Base-by-base conservation (phyloP, 2,329 filamentous ascomycete genomes). In the Stemphylium vesicarium region DNA sequence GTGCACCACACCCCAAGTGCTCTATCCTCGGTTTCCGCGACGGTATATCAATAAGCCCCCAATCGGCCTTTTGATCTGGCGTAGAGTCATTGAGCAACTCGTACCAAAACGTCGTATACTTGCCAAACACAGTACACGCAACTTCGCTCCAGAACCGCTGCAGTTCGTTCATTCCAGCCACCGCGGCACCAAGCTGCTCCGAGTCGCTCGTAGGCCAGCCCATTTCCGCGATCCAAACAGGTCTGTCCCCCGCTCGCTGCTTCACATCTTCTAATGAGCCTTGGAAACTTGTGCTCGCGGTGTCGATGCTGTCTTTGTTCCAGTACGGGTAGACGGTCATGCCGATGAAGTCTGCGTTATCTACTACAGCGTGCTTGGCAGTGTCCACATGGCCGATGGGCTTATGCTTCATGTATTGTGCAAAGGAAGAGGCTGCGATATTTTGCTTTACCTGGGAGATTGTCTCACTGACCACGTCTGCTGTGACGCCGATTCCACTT, bases 401-500 rank as follows among this genome's bases (percentile, higher is more conserved):
- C 24, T 79, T 82, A 15, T 44, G 37, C 24, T 60, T 41, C 57
- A 67, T 64, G 22, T 62, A 63, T 3, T 77, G 74, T 31, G 82
- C 78, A 20, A 88, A 79, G 31, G 78, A 70, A 7, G 89, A 90
- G 52, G 83, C 82, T 18, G 82, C 70, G 68, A 95, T 83, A 4
- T 82, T 37, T 4, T 60, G 45, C 13, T 58, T 63, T 5, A 74
- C 66, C 18, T 57, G 50, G 1, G 57, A 50, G 36, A 74, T 63
- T 75, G 91, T 92, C 44, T 77, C 69, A 57, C 84, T 81, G 37
- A 96, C 78, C 31, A 85, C 83, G 0, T 84, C 75, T 64, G 84
- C 84, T 48, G 87, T 81, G 48, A 89, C 88, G 10, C 82, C 87
- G n/a, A 24, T 83, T 81, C 2, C 89, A 87, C 78, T 65, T 3